phyloP scores from a whole-genome alignment of 2,329 filamentous ascomycete genomes.

The Clarireedia homoeocarpa region DNA sequence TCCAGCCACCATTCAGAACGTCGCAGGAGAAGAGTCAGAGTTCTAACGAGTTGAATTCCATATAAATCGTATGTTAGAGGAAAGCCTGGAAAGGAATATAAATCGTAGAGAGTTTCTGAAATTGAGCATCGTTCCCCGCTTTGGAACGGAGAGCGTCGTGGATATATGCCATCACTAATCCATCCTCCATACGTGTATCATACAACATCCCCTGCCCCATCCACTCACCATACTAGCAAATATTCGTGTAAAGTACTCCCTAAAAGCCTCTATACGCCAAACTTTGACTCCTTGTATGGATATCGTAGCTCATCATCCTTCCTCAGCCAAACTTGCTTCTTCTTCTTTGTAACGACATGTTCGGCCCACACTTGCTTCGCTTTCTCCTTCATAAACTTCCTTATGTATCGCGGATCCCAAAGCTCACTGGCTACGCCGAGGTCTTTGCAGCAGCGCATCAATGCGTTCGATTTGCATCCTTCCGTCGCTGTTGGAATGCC shows the following conservation, averaged over 20 bases:
- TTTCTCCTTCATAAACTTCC: slow-evolving; percentile 67
- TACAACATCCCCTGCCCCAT: neutral
- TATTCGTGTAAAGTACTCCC: neutral
- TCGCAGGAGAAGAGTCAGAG: no score
- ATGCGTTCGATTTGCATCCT: slow-evolving; percentile 93
- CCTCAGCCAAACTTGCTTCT: slow-evolving; percentile 76
- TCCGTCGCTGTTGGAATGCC: slow-evolving; percentile 91
- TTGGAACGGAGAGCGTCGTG: neutral
- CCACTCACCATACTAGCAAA: neutral
- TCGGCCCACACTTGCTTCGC: slow-evolving; percentile 84
- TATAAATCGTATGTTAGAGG: no score
- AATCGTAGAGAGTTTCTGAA: neutral
- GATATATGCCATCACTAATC: neutral
- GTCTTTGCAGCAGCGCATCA: slow-evolving; percentile 98
- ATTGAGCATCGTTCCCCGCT: neutral
- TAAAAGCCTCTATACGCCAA: slow-evolving; percentile 13
- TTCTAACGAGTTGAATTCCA: no score
- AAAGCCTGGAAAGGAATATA: no score
- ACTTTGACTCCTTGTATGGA: slow-evolving; percentile 45
- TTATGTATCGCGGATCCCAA: slow-evolving; percentile 91
- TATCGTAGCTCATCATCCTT: slow-evolving; percentile 71
- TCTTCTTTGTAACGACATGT: slow-evolving; percentile 79
- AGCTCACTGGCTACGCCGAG: slow-evolving; percentile 89
- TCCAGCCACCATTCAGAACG: no score
- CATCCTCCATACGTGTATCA: neutral